Base-by-base conservation (phyloP, 164 flowering plant species). In the Aristolochia californica region DNA sequence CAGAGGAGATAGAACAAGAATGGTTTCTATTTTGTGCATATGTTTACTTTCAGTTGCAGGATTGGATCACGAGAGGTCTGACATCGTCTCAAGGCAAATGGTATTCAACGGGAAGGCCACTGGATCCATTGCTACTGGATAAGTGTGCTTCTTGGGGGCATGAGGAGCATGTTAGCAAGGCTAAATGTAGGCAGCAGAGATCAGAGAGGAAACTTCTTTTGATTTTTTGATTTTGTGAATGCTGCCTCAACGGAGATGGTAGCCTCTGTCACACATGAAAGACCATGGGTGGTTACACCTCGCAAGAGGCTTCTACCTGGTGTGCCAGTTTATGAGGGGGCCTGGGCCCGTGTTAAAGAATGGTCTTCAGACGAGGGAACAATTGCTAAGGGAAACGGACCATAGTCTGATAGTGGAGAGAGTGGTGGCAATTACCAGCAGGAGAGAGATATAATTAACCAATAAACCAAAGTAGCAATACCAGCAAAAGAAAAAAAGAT, bases 221-320 rank as follows among this genome's bases (percentile, higher is more conserved):
- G n/a, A n/a, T n/a, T 82, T 7, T 89, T 77, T 24, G 99, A 93
- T 60, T 78, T 84, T 63, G 91, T 89, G 0, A 89, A 93, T 68
- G 83, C 73, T 56, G 90, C 85, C 4, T 59, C 89, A 17, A 61
- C 72, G 45, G 85, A 85, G n/a, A 72, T 81, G 44, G 55, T 71
- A 10, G 70, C 71, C 3, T 45, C 56, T 45, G 63, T 66, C 11
- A 49, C 65, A 4, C 66, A 67, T n/a, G 43, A 59, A 22, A 56
- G 66, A 61, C 58, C 34, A 20, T 66, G 63, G 59, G 48, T 57
- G 2, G 56, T 48, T 24, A 30, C 67, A 3, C 43, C 55, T 14
- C 47, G 51, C 40, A 55, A 55, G 59, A 11, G 16, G 56, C 49
- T 25, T 5, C 45, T 54, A 5, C 51, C 59, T 53, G 62, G 56